Percentiles rank a stretch among this genome's conserved stretches.
phyloP scores from a whole-genome alignment of 2,329 filamentous ascomycete genomes.

The Simplicillium sp. region DNA sequence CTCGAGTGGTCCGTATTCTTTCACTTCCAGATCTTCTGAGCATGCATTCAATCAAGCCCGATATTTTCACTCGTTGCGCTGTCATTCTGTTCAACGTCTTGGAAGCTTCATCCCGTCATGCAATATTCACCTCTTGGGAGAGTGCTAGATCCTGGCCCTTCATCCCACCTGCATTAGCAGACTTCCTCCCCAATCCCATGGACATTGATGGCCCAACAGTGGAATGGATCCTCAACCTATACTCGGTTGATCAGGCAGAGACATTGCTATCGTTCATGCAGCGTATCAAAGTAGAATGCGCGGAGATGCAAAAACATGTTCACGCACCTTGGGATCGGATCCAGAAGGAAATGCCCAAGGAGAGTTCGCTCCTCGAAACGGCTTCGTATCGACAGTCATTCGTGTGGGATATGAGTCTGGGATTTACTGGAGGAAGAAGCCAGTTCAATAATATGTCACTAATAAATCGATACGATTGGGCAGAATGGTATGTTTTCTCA shows the following conservation, averaged over 20 bases:
- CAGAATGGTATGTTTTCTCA: slow-evolving; percentile 22
- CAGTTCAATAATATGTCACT: slow-evolving; percentile 17
- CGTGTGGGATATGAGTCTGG: slow-evolving; percentile 27
- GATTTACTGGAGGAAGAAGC: slow-evolving; percentile 11
- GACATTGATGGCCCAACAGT: slow-evolving; percentile 26
- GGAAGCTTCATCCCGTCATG: slow-evolving; percentile 19
- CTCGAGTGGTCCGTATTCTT: slow-evolving; percentile 17
- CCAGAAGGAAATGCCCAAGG: slow-evolving; percentile 19
- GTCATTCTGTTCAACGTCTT: slow-evolving; percentile 23
- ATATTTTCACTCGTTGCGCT: slow-evolving; percentile 20
- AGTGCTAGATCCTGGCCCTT: slow-evolving; percentile 26
- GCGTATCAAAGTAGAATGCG: slow-evolving; percentile 16
- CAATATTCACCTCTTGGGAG: slow-evolving; percentile 24
- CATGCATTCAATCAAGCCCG: slow-evolving; percentile 13
- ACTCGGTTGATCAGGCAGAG: slow-evolving; percentile 14
- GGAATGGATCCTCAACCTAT: slow-evolving; percentile 25
- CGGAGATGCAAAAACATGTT: slow-evolving; percentile 14
- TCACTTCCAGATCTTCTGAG: slow-evolving; percentile 13
- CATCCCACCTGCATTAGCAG: slow-evolving; percentile 22
- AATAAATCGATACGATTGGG: slow-evolving; percentile 24
- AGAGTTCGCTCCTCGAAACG: slow-evolving; percentile 18
- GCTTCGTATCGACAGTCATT: slow-evolving; percentile 26
- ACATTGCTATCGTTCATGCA: slow-evolving; percentile 16
- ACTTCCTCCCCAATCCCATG: slow-evolving; percentile 22
- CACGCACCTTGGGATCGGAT: slow-evolving; percentile 25